These are phyloP conservation scores for Phialocephala subalpina DNA, from an alignment of 2,329 filamentous ascomycete genomes.

Conservation along the genomic window DNA sequence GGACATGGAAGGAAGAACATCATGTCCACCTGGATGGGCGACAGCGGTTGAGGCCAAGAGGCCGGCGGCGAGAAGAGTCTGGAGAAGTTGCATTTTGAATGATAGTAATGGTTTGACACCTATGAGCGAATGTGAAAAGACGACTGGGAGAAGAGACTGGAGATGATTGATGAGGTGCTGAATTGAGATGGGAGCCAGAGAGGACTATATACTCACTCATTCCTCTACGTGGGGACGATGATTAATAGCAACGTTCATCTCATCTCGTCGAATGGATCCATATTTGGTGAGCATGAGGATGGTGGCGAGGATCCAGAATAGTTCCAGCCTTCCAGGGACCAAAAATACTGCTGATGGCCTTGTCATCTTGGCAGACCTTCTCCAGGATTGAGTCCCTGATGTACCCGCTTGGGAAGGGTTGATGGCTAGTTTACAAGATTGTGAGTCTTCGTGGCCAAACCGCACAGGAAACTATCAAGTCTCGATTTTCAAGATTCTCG, in stretches of 20 bases:
- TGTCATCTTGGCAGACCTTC: too few relatives aligned
- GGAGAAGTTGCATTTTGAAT: constrained; percentile 11
- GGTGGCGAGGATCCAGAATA: not conserved
- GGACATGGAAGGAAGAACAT: constrained; percentile 21
- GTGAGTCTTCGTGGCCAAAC: too few relatives aligned
- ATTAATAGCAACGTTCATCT: not conserved
- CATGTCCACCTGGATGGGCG: constrained; percentile 27
- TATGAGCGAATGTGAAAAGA: not conserved
- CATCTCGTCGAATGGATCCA: not conserved
- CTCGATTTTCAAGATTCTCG: too few relatives aligned
- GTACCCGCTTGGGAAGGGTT: too few relatives aligned
- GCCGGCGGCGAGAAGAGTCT: not conserved
- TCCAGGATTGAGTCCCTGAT: too few relatives aligned
- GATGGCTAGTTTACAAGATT: too few relatives aligned
- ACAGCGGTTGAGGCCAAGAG: constrained; percentile 10
- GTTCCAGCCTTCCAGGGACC: not conserved
- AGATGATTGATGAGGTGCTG: not conserved
- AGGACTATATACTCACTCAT: not conserved
- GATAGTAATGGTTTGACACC: not conserved
- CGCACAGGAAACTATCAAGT: too few relatives aligned
- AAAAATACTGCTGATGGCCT: not conserved
- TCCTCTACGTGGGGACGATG: not conserved
- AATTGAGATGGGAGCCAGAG: not conserved
- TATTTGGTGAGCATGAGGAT: not conserved
- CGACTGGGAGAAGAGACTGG: not conserved